Conservation (phyloP, 1,284 basidiomycete species). For the Puccinia novopanici region DNA sequence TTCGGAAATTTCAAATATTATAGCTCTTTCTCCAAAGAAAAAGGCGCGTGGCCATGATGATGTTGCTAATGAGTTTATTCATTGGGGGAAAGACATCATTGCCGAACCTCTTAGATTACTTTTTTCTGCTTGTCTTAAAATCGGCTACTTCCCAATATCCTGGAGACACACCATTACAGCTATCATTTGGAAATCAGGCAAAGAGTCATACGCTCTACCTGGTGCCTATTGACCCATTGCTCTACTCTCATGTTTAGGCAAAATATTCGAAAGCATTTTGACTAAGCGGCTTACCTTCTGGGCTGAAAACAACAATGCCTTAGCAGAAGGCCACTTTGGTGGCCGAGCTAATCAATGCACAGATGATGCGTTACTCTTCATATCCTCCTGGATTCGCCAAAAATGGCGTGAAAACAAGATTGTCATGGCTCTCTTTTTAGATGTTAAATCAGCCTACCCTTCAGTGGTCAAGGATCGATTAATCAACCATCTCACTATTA, state of each 20-base stretch:
- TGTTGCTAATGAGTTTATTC: background rate
- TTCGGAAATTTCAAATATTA: background rate
- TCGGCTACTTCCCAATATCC: conserved; percentile 18
- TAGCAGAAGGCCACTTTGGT: conserved; percentile 22
- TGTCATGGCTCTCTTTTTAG: conserved; percentile 20
- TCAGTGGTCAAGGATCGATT: conserved; percentile 10
- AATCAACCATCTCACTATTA: background rate
- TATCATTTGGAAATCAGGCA: conserved; percentile 15
- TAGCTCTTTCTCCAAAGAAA: background rate
- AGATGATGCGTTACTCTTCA: background rate
- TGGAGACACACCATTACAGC: conserved; percentile 18
- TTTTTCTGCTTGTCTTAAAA: conserved; percentile 8
- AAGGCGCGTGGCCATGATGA: background rate
- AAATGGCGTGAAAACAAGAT: conserved; percentile 34
- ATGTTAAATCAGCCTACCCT: conserved; percentile 39
- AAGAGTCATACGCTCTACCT: conserved; percentile 14
- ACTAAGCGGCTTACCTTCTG: conserved; percentile 24
- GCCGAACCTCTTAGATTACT: background rate
- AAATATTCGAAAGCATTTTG: conserved; percentile 19
- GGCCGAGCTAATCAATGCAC: background rate
- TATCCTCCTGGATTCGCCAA: conserved; percentile 18
- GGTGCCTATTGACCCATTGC: conserved; percentile 35
- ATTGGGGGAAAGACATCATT: background rate
- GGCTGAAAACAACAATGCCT: conserved; percentile 6
- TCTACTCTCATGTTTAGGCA: conserved; percentile 23